Evolutionary conservation across 805 yeast genomes (phyloP), one percentile per base, ranked within the genome.

Genomic region (Candida peoriensis): DNA sequence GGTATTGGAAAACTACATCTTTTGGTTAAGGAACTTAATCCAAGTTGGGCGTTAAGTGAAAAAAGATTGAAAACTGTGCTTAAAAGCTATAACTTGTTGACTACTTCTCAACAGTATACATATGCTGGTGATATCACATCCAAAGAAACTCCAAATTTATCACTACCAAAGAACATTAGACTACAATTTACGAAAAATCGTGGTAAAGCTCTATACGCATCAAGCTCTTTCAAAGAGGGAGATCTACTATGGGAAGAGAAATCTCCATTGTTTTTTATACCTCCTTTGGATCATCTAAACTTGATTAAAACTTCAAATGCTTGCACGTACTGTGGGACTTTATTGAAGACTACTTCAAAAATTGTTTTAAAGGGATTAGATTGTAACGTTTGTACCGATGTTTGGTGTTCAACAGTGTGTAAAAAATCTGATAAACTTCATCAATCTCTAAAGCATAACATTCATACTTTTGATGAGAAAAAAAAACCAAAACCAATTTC

Each of bases 381-480:
- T 43, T 85, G 95, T 59, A 63, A 68, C 33, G 66, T 68, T 12
- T 82, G 90, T 46, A 55, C 68, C 7, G 81, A 76, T 33, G 61
- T 77, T 32, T 85, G 93, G 90, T 85, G 95, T 56, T 69, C 78
- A 6, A 63, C 59, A 31, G 55, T 53, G 8, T 85, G 95, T 61
- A 76, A 78, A 48, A 70, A 67, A 38, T 43, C 44, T 15, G 79
- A 79, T 47, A 48, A 56, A 12, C 54, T 71, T 8, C 95, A 86
- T 53, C 58, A 61, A 1, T 55, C 66, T 3, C 62, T 80, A 36
- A 77, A 78, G 52, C 94, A 86, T 52, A 63, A 63, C 34, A 50
- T 66, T 8, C n/a, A n/a, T n/a, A n/a, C n/a, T n/a, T 60, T 57
- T 23, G 60, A 60, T n/a, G 54, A 57, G 7, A 48, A 50, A 33